Evolutionary conservation across 2,329 filamentous ascomycete genomes (phyloP), one percentile per base, ranked within the genome.

Genomic region (Pseudogymnoascus sp.): DNA sequence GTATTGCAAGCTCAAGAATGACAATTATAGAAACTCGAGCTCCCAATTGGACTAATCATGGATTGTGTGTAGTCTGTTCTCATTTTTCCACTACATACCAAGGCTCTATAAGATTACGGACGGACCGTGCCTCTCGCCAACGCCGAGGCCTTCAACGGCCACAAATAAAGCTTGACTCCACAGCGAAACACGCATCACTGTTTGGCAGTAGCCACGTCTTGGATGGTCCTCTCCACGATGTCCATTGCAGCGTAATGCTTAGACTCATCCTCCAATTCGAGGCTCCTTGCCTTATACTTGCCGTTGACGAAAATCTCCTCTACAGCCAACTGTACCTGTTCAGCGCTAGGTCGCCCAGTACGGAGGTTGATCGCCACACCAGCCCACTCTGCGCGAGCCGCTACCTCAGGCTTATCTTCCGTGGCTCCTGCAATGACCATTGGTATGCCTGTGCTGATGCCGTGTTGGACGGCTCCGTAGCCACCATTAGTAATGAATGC

Each of bases 401-500:
- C 70, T 13, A 71, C 72, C 29, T 73, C 70, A 0, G 71, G 68
- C 64, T 77, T 76, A 38, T 76, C 75, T 63, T 75, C 74, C 1
- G 68, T 70, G 6, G 63, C 65, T 4, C 75, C 74, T 1, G 71
- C 70, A 4, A 75, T 61, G 4, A 76, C 69, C 64, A 76, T 67
- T 0, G 75, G 75, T 3, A 73, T 68, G 3, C 74, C 76, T 19
- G 69, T 66, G 3, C 65, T 63, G 3, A 76, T 67, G 13, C 69
- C 69, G 59, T 76, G 73, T 42, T 73, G 71, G 10, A 76, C 70
- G 4, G 70, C 72, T 21, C 74, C 74, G 61, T 75, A 77, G 1
- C 75, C 74, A 44, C 74, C 75, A 40, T 75, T 76, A 0, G 72
- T 73, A 21, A 77, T 68, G 38, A 76, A 72, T 0, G 74, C 64